Percentiles rank a stretch among this genome's conserved stretches.
These are phyloP conservation scores for Colletotrichum tofieldiae DNA, from an alignment of 2,329 filamentous ascomycete species.

Conservation along the genomic window DNA sequence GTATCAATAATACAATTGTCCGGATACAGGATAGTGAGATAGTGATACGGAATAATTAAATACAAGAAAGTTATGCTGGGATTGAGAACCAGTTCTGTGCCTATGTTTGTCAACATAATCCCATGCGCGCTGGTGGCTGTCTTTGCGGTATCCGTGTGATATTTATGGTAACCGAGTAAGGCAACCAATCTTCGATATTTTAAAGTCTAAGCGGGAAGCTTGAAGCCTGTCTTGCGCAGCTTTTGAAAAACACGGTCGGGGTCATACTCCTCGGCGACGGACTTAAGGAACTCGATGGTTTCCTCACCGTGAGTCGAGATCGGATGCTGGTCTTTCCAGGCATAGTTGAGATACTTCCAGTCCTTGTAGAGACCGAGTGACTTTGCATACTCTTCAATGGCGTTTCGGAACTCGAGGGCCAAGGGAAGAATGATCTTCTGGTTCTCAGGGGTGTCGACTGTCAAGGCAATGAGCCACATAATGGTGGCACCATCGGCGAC, in stretches of 20 bases:
- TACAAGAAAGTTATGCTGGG: too few relatives aligned
- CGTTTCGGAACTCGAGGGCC: slow-evolving; percentile 75
- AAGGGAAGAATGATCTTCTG: slow-evolving; percentile 52
- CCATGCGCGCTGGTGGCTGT: too few relatives aligned
- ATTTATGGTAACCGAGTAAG: too few relatives aligned
- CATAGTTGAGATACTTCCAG: slow-evolving; percentile 63
- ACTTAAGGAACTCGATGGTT: slow-evolving; percentile 52
- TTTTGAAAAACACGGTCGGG: slow-evolving; percentile 54
- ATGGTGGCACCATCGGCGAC: slow-evolving; percentile 55
- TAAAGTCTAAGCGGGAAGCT: slow-evolving; percentile 37
- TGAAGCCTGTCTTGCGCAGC: slow-evolving; percentile 50
- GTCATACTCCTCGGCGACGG: slow-evolving; percentile 52
- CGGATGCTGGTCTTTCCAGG: slow-evolving; percentile 56
- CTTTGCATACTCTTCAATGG: slow-evolving; percentile 56
- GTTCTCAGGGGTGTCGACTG: slow-evolving; percentile 55
- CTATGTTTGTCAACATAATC: too few relatives aligned
- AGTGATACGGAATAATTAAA: too few relatives aligned
- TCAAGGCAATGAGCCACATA: slow-evolving; percentile 57
- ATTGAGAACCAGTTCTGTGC: too few relatives aligned
- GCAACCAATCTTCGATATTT: not conserved
- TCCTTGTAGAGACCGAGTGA: slow-evolving; percentile 51
- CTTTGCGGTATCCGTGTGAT: too few relatives aligned
- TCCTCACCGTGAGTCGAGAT: slow-evolving; percentile 55
- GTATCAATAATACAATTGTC: too few relatives aligned
- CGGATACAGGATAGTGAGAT: too few relatives aligned